Conservation (phyloP, 176 grass and related monocot species). For the Hsuehochloa calcarea region DNA sequence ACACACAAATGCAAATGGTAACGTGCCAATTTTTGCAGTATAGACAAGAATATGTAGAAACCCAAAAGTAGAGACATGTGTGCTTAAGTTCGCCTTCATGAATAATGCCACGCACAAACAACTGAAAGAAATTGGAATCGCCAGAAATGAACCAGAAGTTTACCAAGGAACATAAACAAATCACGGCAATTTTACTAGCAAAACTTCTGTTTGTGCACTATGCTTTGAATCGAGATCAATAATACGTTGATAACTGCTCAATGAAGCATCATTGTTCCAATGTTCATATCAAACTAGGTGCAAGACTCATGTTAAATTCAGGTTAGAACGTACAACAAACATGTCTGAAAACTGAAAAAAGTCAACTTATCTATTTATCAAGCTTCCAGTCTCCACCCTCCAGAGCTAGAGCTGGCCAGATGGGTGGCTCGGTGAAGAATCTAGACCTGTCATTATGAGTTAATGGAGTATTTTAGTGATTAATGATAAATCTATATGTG, state of each 20-base stretch:
- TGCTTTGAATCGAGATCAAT: neutral
- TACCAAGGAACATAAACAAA: neutral
- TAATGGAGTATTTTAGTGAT: no score
- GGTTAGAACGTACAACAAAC: slow-evolving; percentile 4
- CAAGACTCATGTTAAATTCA: neutral
- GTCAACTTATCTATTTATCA: neutral
- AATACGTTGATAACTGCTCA: neutral
- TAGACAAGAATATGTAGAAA: no score
- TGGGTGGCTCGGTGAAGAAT: no score
- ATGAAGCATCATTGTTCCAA: neutral
- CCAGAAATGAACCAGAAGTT: neutral
- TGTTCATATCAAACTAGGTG: neutral
- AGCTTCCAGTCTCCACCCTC: no score
- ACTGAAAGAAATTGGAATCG: neutral
- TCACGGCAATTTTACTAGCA: neutral
- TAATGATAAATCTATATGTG: no score
- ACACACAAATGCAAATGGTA: no score
- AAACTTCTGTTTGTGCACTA: neutral
- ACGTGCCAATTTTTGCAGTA: no score
- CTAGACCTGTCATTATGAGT: no score
- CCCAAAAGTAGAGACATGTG: no score
- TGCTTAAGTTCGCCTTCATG: neutral
- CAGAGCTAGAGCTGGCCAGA: no score
- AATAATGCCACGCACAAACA: neutral
- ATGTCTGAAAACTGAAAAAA: neutral